Evolutionary conservation across 1,284 basidiomycete species (phyloP).

Genomic region (Irpex sp.): DNA sequence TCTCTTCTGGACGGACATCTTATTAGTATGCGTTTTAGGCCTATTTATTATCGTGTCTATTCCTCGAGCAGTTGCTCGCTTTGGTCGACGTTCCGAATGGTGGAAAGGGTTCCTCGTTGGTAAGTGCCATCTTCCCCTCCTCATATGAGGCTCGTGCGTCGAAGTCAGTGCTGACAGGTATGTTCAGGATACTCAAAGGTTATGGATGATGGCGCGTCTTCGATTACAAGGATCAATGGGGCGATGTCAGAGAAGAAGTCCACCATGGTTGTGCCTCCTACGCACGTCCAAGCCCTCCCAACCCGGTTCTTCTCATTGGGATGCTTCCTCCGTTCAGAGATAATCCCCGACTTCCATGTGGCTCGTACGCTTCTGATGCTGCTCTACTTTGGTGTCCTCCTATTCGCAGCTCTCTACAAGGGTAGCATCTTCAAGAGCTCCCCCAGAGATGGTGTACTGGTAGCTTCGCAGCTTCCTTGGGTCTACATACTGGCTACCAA

Average conservation of each 20-base stretch:
- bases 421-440: too few relatives aligned
- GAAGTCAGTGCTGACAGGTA: too few relatives aligned
- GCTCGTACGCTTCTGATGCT: constrained; percentile 3
- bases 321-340: neutral
- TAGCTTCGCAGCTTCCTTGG: too few relatives aligned
- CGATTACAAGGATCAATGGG: neutral
- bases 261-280: neutral
- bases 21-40: neutral
- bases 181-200: neutral
- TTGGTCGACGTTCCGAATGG: constrained; percentile 3
- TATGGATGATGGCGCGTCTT: neutral
- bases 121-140: neutral
- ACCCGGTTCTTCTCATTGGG: neutral
- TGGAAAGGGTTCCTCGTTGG: constrained; percentile 2
- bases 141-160: neutral
- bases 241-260: neutral
- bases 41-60: neutral
- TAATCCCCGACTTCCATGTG: constrained; percentile 3
- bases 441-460: too few relatives aligned
- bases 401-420: too few relatives aligned
- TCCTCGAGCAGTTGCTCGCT: neutral
- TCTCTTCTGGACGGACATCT: constrained; percentile 8
- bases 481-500: too few relatives aligned
- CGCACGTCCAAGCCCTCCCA: neutral
- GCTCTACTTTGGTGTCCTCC: too few relatives aligned